These are phyloP conservation scores for Phytophthora podocarpi DNA, from an alignment of 352 stramenopile genomes.

Conservation along the genomic window DNA sequence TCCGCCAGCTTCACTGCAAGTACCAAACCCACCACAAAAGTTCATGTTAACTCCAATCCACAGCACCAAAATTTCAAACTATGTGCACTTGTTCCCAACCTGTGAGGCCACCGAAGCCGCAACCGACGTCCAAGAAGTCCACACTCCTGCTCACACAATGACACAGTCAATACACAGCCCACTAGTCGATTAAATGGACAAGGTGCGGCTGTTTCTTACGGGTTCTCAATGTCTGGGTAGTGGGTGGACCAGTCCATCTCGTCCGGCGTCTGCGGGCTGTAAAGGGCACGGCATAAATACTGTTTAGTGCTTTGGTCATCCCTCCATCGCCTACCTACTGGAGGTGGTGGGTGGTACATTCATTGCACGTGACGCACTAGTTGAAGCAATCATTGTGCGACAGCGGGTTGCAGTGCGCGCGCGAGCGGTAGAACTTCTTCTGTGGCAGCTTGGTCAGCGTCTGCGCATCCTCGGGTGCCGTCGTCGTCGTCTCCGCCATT, in stretches of 20 bases:
- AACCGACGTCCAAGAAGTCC: conserved; percentile 96
- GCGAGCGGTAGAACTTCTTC: conserved; percentile 97
- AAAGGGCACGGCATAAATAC: not conserved
- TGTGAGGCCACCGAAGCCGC: conserved; percentile 97
- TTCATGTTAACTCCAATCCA: not conserved
- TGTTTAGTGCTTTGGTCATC: conserved; percentile 2
- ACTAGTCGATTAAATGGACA: not conserved
- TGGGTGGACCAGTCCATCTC: conserved; percentile 94
- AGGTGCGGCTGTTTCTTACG: conserved; percentile 41
- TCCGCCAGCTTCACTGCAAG: conserved; percentile 87
- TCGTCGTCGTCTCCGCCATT: conserved; percentile 31
- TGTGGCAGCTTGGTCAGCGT: conserved; percentile 68
- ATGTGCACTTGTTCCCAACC: conserved; percentile 33
- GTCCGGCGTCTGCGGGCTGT: conserved; percentile 80
- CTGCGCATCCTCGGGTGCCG: conserved; percentile 25
- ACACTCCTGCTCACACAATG: conserved; percentile 59
- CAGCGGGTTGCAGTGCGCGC: conserved; percentile 97
- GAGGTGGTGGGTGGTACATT: too few relatives aligned
- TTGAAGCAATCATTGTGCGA: conserved; percentile 97
- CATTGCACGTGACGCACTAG: conserved; percentile 92
- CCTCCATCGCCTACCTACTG: too few relatives aligned
- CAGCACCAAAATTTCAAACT: not conserved
- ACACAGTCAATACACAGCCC: conserved; percentile 1
- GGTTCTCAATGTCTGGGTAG: conserved; percentile 88
- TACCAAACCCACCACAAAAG: conserved; percentile 1